These are phyloP conservation scores for Albifimbria verrucaria DNA, from an alignment of 2,329 filamentous ascomycete genomes.

Conservation along the genomic window DNA sequence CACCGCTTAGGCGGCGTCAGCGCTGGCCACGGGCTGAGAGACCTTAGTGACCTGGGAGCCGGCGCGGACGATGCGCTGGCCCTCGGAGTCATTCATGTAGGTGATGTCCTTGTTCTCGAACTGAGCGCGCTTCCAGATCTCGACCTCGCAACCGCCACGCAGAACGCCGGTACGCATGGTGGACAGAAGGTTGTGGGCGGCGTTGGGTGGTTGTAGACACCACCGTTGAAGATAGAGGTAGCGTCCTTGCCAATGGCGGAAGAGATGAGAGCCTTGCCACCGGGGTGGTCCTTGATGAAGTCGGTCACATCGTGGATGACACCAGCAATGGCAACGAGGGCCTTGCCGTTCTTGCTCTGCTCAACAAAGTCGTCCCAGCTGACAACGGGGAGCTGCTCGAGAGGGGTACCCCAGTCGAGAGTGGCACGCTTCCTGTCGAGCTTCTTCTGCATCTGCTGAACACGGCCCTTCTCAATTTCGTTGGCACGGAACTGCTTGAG, in stretches of 20 bases:
- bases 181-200: conserved; percentile 81
- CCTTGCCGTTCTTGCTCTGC: conserved; percentile 72
- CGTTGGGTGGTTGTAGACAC: conserved; percentile 87
- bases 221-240: conserved; percentile 87
- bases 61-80: conserved; percentile 80
- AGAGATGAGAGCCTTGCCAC: conserved; percentile 81
- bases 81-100: conserved; percentile 75
- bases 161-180: conserved; percentile 88
- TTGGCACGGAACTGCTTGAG: conserved; percentile 89
- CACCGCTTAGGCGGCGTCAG: conserved; percentile 68
- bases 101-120: conserved; percentile 80
- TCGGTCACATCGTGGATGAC: conserved; percentile 81
- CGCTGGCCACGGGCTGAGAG: conserved; percentile 72
- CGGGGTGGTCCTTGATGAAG: conserved; percentile 88
- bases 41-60: conserved; percentile 84
- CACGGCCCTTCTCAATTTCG: conserved; percentile 87
- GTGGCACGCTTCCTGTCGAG: conserved; percentile 79
- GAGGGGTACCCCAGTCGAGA: conserved; percentile 82
- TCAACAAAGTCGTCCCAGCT: conserved; percentile 84
- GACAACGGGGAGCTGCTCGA: conserved; percentile 82
- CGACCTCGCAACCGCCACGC: conserved; percentile 81
- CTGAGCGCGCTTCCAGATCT: conserved; percentile 88
- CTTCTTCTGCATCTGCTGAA: conserved; percentile 91
- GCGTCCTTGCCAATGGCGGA: conserved; percentile 83
- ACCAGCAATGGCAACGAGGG: conserved; percentile 73